These are phyloP conservation scores for Dactylorhiza incarnata DNA, from an alignment of 106 monocot species.

Conservation along the genomic window DNA sequence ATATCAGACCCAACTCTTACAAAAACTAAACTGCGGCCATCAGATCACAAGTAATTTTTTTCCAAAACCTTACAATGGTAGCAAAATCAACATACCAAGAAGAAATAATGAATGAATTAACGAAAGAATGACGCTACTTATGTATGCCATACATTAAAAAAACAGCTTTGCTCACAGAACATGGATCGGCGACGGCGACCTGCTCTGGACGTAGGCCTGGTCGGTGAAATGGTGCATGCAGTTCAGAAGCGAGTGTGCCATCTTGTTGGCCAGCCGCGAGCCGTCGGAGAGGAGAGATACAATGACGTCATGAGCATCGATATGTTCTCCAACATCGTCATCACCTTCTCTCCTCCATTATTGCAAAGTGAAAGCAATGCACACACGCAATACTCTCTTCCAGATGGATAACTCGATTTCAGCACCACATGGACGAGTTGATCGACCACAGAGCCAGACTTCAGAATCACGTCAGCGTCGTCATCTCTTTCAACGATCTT, in stretches of 20 bases:
- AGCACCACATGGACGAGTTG: slow-evolving; percentile 29
- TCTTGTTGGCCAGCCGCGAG: slow-evolving; percentile 39
- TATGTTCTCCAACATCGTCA: slow-evolving; percentile 25
- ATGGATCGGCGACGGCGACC: slow-evolving; percentile 11
- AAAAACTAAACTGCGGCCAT: no score
- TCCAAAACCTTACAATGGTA: no score
- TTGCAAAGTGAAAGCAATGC: slow-evolving; percentile 35
- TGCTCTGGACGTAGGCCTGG: not conserved
- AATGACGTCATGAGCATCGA: slow-evolving; percentile 40
- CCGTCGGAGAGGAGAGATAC: slow-evolving; percentile 41
- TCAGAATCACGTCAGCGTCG: slow-evolving; percentile 30
- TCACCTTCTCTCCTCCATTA: slow-evolving; percentile 35
- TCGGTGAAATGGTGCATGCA: slow-evolving; percentile 28
- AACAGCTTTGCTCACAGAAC: no score
- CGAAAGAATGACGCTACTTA: no score
- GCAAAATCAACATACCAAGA: no score
- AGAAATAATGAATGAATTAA: no score
- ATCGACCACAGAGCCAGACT: slow-evolving; percentile 15
- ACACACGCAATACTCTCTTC: slow-evolving; percentile 50
- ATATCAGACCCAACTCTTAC: no score
- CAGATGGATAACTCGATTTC: slow-evolving; percentile 22
- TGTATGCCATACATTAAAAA: no score
- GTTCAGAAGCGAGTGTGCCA: slow-evolving; percentile 36
- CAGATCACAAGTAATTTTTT: no score
- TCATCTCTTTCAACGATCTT: slow-evolving; percentile 36